These are phyloP conservation scores for Colletotrichum endophyticum DNA, from an alignment of 2,329 filamentous ascomycete species.

Conservation along the genomic window DNA sequence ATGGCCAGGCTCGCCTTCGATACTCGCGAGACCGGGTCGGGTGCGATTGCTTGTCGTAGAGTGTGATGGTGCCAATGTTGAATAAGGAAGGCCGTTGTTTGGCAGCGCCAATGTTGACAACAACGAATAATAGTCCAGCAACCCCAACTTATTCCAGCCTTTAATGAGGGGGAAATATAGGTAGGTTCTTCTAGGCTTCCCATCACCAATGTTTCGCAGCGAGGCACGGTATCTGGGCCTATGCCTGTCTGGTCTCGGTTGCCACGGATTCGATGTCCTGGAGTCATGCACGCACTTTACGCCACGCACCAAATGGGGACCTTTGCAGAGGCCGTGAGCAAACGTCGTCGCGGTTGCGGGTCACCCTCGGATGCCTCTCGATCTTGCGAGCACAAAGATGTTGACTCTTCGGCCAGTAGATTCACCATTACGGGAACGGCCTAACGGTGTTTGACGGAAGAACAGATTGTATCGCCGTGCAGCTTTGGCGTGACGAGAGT, in stretches of 20 bases:
- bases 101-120: not conserved
- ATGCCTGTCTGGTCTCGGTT: conserved; percentile 18
- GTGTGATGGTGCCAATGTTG: not conserved
- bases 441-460: not conserved
- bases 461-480: not conserved
- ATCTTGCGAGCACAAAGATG: not conserved
- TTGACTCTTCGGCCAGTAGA: not conserved
- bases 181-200: conserved; percentile 7
- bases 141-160: not conserved
- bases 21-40: not conserved
- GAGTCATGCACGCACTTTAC: conserved; percentile 22
- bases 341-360: not conserved
- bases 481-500: not conserved
- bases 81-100: not conserved
- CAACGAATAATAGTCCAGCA: not conserved
- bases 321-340: not conserved
- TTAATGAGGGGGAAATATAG: conserved; percentile 15
- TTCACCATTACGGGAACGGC: not conserved
- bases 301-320: conserved; percentile 7
- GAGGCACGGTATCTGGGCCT: conserved; percentile 9
- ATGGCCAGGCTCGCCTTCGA: not conserved
- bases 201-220: conserved; percentile 15
- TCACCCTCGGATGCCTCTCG: not conserved
- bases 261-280: conserved; percentile 14
- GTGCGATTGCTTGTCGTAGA: not conserved